phyloP scores from a whole-genome alignment of 495 filamentous ascomycete genomes.

The Penicillium fimorum region DNA sequence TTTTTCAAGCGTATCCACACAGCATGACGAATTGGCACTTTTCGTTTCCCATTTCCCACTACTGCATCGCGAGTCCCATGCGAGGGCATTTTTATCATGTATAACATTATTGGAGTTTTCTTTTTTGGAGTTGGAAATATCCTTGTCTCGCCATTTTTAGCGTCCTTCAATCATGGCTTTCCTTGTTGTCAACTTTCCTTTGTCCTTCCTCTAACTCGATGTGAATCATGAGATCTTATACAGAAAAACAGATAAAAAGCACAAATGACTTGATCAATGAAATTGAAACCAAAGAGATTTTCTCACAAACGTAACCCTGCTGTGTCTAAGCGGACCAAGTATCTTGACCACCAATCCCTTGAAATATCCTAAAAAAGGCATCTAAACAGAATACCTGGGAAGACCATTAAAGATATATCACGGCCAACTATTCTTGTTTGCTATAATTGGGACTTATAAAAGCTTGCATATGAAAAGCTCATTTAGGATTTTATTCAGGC shows the following conservation, averaged over 20 bases:
- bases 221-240: not conserved
- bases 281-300: not conserved
- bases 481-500: too few species aligned
- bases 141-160: slow-evolving; percentile 15
- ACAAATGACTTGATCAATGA: slow-evolving; percentile 1
- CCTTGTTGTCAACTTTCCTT: slow-evolving; percentile 18
- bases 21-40: not conserved
- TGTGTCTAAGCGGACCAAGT: not conserved
- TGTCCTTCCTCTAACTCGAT: not conserved
- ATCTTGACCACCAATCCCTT: too few species aligned
- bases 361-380: too few species aligned
- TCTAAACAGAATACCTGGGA: too few species aligned
- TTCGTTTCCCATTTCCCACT: slow-evolving; percentile 1
- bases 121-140: slow-evolving; percentile 12
- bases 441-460: too few species aligned
- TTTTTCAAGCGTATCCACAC: not conserved
- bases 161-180: not conserved
- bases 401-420: too few species aligned
- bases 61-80: slow-evolving; percentile 17
- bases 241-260: not conserved
- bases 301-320: not conserved
- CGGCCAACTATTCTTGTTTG: too few species aligned
- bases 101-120: slow-evolving; percentile 22
- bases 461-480: too few species aligned
- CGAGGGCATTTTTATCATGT: slow-evolving; percentile 17